Base-by-base conservation (phyloP, 2,329 filamentous ascomycete genomes). In the Diplodia sapinea region DNA sequence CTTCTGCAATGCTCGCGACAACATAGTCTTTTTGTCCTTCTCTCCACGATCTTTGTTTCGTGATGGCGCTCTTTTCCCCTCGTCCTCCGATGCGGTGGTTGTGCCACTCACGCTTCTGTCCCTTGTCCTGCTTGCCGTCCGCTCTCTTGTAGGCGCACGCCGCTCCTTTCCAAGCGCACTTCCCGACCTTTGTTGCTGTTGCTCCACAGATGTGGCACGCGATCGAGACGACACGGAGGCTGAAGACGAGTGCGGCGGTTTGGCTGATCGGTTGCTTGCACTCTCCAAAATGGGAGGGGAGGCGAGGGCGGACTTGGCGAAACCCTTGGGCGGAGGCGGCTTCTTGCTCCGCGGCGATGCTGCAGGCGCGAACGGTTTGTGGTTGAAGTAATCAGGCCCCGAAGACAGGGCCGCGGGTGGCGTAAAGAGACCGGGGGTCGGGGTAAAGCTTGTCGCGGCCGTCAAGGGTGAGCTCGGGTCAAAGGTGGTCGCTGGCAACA, bases 1-100 rank as follows among this genome's bases (percentile, higher is more conserved):
- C 80, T 97, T 97, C 76, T 96, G 91, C 66, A 99, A 82, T 0
- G 95, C 95, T 73, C 91, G 92, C n/a, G 94, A 97, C 43, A 99
- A 85, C 94, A 98, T 98, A 12, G 90, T 91, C 82, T 97, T 98
- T 77, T 98, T 84, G 72, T 84, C 83, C 72, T 79, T 82, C 68
- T 84, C 83, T 62, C 79, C 75, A 69, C 77, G 76, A 70, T 83
- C 82, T 59, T 79, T 76, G 7, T 76, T 77, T 69, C 79, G 77
- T 68, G 78, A 77, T 67, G 74, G 29, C 6, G 49, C 38, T 51
- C 66, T 67, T 50, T 29, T 36, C 15, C 40, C 40, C 13, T 66
- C 66, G 43, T 70, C 62, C 20, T 69, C 68, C 26, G 65, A 67
- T 23, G 40, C 59, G 40, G 43, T 61, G 4, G 54, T 65, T 40